Evolutionary conservation across 768 basidiomycete genomes (phyloP).

Genomic region (Suillus placidus): DNA sequence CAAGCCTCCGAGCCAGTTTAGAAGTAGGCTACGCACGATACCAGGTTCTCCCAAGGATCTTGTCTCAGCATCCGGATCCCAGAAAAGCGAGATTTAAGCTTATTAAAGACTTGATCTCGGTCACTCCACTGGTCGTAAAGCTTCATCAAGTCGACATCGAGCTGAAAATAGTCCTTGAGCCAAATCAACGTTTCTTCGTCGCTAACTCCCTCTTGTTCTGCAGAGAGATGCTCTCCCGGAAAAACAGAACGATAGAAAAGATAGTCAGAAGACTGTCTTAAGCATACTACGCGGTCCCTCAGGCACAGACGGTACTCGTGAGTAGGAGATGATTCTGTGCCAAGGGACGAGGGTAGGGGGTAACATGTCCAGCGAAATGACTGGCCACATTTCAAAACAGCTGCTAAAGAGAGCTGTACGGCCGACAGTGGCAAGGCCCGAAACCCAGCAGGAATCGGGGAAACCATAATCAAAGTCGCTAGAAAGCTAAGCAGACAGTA

Average conservation of each 20-base stretch:
- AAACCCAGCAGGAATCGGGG: constrained; percentile 44
- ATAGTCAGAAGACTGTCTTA: constrained; percentile 66
- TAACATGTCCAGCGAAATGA: constrained; percentile 80
- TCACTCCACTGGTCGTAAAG: constrained; percentile 79
- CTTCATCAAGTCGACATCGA: constrained; percentile 67
- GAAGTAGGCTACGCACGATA: constrained; percentile 66
- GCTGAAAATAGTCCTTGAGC: constrained; percentile 88
- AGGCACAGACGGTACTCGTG: constrained; percentile 82
- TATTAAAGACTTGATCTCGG: constrained; percentile 75
- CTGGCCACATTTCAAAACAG: constrained; percentile 82
- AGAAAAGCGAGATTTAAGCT: constrained; percentile 60
- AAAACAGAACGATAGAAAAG: constrained; percentile 75
- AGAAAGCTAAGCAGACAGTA: not conserved
- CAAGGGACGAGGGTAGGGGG: constrained; percentile 36
- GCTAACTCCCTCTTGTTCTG: constrained; percentile 34
- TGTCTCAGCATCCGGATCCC: constrained; percentile 90
- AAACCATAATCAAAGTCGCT: constrained; percentile 8
- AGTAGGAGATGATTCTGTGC: constrained; percentile 25
- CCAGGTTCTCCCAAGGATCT: constrained; percentile 94
- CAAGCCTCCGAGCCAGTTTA: constrained; percentile 6
- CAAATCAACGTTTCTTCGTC: constrained; percentile 72
- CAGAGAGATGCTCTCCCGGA: constrained; percentile 45
- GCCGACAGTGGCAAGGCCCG: constrained; percentile 60
- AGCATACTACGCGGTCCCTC: constrained; percentile 80
- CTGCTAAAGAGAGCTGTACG: constrained; percentile 74